A percentile compares a stretch with the other conserved stretches of the same genome.
These are phyloP conservation scores for Strobilomyces confusus DNA, from an alignment of 768 basidiomycete genomes.

Conservation along the genomic window DNA sequence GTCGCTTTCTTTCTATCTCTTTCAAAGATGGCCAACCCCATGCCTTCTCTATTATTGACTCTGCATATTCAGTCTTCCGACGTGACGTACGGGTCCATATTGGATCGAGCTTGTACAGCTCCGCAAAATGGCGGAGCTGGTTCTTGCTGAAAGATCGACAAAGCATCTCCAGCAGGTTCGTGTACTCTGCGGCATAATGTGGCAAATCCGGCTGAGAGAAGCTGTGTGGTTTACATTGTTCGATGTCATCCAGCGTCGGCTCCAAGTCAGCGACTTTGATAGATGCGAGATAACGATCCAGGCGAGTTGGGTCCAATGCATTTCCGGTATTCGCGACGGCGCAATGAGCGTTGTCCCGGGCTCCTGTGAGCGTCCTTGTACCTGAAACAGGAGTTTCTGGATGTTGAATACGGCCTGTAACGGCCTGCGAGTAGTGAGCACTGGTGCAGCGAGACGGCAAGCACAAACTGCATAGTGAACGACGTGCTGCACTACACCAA, in stretches of 20 bases:
- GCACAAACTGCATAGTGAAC: conserved; percentile 16
- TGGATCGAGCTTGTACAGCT: conserved; percentile 42
- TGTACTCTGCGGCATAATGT: conserved; percentile 52
- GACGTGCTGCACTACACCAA: conserved; percentile 12
- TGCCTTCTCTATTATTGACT: conserved; percentile 54
- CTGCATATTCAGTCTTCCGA: conserved; percentile 41
- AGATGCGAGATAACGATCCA: conserved; percentile 55
- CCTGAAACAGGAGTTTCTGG: conserved; percentile 5
- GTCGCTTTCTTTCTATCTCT: conserved; percentile 46
- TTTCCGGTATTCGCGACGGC: conserved; percentile 14
- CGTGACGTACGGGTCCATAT: conserved; percentile 31
- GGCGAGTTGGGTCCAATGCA: conserved; percentile 40
- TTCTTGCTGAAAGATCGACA: conserved; percentile 58
- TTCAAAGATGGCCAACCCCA: conserved; percentile 69
- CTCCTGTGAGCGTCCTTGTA: neutral
- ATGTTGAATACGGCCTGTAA: conserved; percentile 3
- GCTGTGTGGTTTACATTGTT: conserved; percentile 45
- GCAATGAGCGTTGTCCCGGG: conserved; percentile 1
- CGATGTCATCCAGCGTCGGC: conserved; percentile 59
- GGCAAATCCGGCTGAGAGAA: conserved; percentile 39
- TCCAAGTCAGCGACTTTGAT: conserved; percentile 43
- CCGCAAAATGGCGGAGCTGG: conserved; percentile 55
- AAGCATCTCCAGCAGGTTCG: conserved; percentile 47
- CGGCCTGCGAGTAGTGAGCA: conserved; percentile 25
- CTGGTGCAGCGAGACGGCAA: conserved; percentile 12